Percentiles rank a stretch among this genome's conserved stretches.
Evolutionary conservation across 257 asterid species (phyloP).

Genomic region (Salvia hispanica): DNA sequence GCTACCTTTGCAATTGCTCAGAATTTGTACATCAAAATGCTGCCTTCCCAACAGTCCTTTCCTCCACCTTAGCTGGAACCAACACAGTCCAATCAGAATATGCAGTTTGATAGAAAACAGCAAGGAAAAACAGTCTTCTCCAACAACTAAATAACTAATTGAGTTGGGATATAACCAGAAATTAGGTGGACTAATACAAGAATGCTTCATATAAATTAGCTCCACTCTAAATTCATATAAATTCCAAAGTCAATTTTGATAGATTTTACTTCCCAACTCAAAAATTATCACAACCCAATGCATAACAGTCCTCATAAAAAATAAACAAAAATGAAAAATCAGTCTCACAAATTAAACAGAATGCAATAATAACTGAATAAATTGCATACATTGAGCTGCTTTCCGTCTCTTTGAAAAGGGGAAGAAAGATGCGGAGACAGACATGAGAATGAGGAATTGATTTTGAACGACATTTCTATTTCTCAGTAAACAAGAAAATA

Average conservation of each 20-base stretch:
- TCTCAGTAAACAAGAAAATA: slow-evolving; percentile 24
- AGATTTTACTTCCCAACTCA: not conserved
- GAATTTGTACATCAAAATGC: slow-evolving; percentile 34
- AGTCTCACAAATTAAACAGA: not conserved
- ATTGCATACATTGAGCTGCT: slow-evolving; percentile 42
- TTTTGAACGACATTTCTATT: slow-evolving; percentile 49
- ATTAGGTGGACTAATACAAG: not conserved
- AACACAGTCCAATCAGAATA: slow-evolving; percentile 25
- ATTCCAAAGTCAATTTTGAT: not conserved
- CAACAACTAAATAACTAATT: not conserved
- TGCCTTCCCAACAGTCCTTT: slow-evolving; percentile 42
- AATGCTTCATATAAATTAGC: not conserved
- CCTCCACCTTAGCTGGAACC: slow-evolving; percentile 51
- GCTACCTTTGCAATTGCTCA: slow-evolving; percentile 53
- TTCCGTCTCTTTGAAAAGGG: slow-evolving; percentile 42
- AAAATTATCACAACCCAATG: slow-evolving; percentile 23
- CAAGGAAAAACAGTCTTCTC: slow-evolving; percentile 13
- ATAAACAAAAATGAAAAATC: not conserved
- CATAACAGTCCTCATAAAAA: not conserved
- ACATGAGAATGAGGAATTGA: slow-evolving; percentile 49
- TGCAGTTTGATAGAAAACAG: slow-evolving; percentile 13
- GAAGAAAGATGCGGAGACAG: slow-evolving; percentile 47
- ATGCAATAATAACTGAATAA: not conserved
- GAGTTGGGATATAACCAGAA: not conserved
- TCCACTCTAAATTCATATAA: not conserved